Evolutionary conservation across 177 flowering plant genomes (phyloP).

Genomic region (Vitis hybrid): DNA sequence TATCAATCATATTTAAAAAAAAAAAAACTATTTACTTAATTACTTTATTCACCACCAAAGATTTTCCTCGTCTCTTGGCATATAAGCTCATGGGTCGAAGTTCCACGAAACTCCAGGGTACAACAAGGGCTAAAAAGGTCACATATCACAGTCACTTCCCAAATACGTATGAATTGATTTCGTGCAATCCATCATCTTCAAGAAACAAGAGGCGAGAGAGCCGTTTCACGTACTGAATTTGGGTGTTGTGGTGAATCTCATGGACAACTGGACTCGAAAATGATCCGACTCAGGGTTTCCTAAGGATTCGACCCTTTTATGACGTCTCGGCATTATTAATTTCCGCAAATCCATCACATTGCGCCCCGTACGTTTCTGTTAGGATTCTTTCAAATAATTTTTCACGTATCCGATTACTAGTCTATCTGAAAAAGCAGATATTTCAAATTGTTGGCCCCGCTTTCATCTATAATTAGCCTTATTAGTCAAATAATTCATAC

Average conservation of each 20-base stretch:
- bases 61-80: not conserved
- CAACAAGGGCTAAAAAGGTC: constrained; percentile 8
- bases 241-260: constrained; percentile 32
- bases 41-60: no score
- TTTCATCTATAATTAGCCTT: no score
- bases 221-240: constrained; percentile 56
- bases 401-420: no score
- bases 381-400: no score
- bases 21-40: no score
- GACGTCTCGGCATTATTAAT: constrained; percentile 25
- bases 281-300: constrained; percentile 16
- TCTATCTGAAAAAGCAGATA: no score
- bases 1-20: no score
- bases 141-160: not conserved
- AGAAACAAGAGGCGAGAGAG: constrained; percentile 27
- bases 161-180: constrained; percentile 14
- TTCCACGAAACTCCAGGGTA: constrained; percentile 2
- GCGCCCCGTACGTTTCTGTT: no score
- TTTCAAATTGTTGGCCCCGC: no score
- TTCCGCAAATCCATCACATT: no score
- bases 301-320: constrained; percentile 42
- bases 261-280: constrained; percentile 34
- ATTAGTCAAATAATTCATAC: no score
- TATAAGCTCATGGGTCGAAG: constrained; percentile 1
- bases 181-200: constrained; percentile 32